Evolutionary conservation across 116 monocot species (phyloP), one percentile per base, ranked within the genome.

Genomic region (Trichopus zeylanicus): DNA sequence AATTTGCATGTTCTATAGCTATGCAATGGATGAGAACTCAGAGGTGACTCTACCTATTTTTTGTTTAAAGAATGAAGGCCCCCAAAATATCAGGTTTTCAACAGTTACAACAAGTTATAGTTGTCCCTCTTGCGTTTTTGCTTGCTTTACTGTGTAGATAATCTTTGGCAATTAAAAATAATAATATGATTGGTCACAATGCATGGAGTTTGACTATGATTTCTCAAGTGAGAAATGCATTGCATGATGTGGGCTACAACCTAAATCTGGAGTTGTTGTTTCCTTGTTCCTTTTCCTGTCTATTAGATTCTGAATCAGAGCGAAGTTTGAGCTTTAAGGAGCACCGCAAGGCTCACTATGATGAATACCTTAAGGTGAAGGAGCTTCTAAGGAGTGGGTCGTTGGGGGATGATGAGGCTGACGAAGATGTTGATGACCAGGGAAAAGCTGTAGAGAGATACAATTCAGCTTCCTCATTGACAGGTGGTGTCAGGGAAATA

Each of bases 351-450:
- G 86, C 71, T 53, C 94, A 94, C 31, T 94, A 94, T 42, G 81
- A 89, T 59, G 94, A 94, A 56, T 94, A 70, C 70, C 65, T 55
- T 31, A 94, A 89, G 67, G 89, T 89, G 30, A 94, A 94, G 70
- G 86, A 94, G 62, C 73, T 94, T 7, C 39, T 78, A 26, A 59
- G 75, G 20, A 58, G 67, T 22, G 89, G 94, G 23, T 78, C 85
- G 5, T 78, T 86, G 49, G 34, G 59, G 16, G 69, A 70, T 29
- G 79, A 75, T 5, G 69, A 73, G 15, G 64, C 49, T 5, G 85
- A 65, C 1, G 73, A 65, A 64, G 73, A 55, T 19, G 46, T 31
- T 11, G 49, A 38, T 29, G 29, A 33, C 10, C 37, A n/a, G 4
- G 18, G 20, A 1, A 42, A 73, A 8, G 34, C 24, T 19, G 19